Evolutionary conservation across 1,139 yeast species (phyloP), one percentile per base, ranked within the genome.

Genomic region (Pichia terricola): DNA sequence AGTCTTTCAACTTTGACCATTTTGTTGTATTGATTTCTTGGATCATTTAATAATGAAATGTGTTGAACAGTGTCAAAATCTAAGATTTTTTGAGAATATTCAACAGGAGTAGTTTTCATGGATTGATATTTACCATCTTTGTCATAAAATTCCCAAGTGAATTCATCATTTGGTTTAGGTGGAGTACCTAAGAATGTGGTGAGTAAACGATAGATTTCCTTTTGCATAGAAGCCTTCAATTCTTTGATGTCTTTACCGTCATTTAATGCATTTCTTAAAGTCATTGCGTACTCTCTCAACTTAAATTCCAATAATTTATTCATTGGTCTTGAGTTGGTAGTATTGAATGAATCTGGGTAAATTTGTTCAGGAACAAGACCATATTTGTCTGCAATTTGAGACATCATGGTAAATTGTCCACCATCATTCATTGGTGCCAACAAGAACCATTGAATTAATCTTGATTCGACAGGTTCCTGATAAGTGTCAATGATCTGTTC

Each of bases 371-470:
- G 95, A 41, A 85, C 81, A 44, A 82, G 59, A 37, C 95, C 95
- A 54, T 85, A 85, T 62, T 85, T 85, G 51, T 76, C 75, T 44
- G 85, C 74, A 50, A 85, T 62, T 61, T 83, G 83, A 38, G 80
- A 69, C 61, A 83, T 75, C 91, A 85, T 81, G 54, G 81, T 82
- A 73, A 83, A 85, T 63, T 85, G 95, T 41, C 95, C 95, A 53
- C 95, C 95, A 57, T 85, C 95, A 45, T 73, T 63, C 41, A 79
- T 76, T 10, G 95, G 94, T 44, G 73, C 78, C 6, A 65, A 53
- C 48, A 84, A 66, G 47, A 85, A 64, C 54, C 72, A 77, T 60
- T 77, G 81, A 41, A 83, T 74, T 45, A 83, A 61, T 54, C 94
- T 72, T 0, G 87, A 78, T 50, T 79, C 88, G 45, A 81, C 72